Percentiles rank a stretch among this genome's conserved stretches.
These are phyloP conservation scores for Cystobasidium pallidum DNA, from an alignment of 1,284 basidiomycete genomes.

Conservation along the genomic window DNA sequence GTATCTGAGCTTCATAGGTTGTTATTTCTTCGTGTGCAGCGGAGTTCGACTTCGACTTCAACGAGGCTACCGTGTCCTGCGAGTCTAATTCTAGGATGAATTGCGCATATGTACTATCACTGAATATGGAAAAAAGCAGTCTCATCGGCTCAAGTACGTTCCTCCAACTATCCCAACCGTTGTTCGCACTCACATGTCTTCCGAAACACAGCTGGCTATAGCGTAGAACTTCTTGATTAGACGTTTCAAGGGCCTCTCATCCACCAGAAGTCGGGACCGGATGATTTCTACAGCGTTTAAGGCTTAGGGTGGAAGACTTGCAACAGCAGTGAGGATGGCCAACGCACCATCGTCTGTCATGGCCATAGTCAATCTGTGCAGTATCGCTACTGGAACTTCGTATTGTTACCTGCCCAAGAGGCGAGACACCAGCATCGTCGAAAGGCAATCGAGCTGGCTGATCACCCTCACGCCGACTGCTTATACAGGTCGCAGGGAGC, in stretches of 20 bases:
- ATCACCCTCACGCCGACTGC: slow-evolving; percentile 3
- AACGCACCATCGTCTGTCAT: slow-evolving; percentile 41
- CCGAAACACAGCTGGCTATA: slow-evolving; percentile 23
- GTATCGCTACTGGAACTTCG: not conserved
- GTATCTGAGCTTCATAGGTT: slow-evolving; percentile 42
- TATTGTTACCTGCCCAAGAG: not conserved
- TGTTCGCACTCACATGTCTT: slow-evolving; percentile 46
- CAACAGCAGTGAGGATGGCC: not conserved
- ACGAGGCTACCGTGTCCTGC: slow-evolving; percentile 39
- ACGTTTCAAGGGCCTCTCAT: slow-evolving; percentile 42
- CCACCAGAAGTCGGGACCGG: slow-evolving; percentile 41
- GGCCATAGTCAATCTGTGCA: not conserved
- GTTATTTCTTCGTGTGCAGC: slow-evolving; percentile 46
- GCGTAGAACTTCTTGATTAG: slow-evolving; percentile 49
- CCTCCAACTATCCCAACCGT: too few species aligned
- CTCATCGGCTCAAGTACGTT: too few species aligned
- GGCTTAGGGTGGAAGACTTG: not conserved
- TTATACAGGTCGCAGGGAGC: not conserved
- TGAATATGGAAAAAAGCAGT: too few species aligned
- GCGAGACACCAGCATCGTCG: not conserved
- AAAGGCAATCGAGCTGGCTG: not conserved
- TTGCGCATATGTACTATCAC: slow-evolving; percentile 46
- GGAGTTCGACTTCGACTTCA: slow-evolving; percentile 19
- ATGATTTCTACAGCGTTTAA: slow-evolving; percentile 27
- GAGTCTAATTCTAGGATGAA: slow-evolving; percentile 48